Base-by-base conservation (phyloP, 805 yeast species). In the Pichia cabralensis region DNA sequence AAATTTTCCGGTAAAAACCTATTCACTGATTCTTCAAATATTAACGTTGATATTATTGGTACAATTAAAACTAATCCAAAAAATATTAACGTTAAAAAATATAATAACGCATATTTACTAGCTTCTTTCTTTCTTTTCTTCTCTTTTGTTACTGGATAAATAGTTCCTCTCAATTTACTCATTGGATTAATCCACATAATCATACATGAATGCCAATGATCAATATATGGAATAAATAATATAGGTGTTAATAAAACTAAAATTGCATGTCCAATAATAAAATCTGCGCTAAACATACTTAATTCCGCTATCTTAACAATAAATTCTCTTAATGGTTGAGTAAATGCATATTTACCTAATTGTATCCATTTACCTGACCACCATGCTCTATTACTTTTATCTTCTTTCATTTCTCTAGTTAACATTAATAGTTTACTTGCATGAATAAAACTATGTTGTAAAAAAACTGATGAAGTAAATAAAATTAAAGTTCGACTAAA, bases 331-430 rank as follows among this genome's bases (percentile, higher is more conserved):
- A 64, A 22, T 2, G 71, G 70, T 44, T 69, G 74, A 0, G 70
- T 62, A 17, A 53, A 27, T 3, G 48, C 46, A 17, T 52, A 45
- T 49, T 57, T 52, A 4, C 61, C 65, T 18, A 58, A 50, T 3
- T 44, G 46, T 15, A 59, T 40, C 75, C 75, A 70, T 31, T 56
- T 60, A 1, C 75, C 76, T 1, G 73, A 62, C 74, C 75, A 71
- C 74, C 75, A 71, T 1, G 71, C 66, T 25, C 58, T 40, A 38
- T 70, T 68, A 2, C 65, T 45, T 28, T 47, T 44, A 40, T 65
- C 68, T 17, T 56, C 62, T 21, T 50, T 52, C 33, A 64, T 45
- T 42, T 71, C 76, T 37, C 67, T 51, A 1, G 69, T 61, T 15
- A 69, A 44, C 2, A 56, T 42, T 8, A 58, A 21, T 9, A 61